Evolutionary conservation across 495 filamentous ascomycete species (phyloP).

Genomic region (Podospora fimiseda): DNA sequence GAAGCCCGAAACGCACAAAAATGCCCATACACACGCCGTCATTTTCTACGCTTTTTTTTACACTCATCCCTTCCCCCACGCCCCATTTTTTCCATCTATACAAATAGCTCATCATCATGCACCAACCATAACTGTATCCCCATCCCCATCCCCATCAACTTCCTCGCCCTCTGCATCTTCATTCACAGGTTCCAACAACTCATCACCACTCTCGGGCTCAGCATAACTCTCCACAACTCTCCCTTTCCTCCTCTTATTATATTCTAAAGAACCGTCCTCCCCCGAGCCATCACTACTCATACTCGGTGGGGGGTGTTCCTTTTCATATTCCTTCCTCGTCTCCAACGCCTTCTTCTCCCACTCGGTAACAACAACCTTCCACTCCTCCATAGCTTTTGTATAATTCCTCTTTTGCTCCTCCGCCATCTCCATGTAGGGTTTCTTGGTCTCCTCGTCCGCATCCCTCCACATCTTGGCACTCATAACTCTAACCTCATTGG

Average conservation of each 20-base stretch:
- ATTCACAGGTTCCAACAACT: constrained; percentile 22
- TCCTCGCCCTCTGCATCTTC: constrained; percentile 7
- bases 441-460: constrained; percentile 56
- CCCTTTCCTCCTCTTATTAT: constrained; percentile 19
- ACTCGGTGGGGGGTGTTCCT: constrained; percentile 42
- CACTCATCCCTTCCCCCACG: no score
- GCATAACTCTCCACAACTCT: constrained; percentile 35
- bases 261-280: neutral
- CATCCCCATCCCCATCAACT: neutral
- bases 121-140: no score
- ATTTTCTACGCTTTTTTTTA: no score
- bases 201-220: constrained; percentile 24
- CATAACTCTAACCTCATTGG: constrained; percentile 76
- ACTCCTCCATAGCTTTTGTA: constrained; percentile 50
- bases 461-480: constrained; percentile 87
- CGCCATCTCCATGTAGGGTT: constrained; percentile 68
- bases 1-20: no score
- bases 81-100: no score
- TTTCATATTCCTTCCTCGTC: constrained; percentile 58
- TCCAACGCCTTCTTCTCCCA: constrained; percentile 64
- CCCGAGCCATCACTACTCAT: neutral
- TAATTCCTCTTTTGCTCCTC: constrained; percentile 60
- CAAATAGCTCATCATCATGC: no score
- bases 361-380: constrained; percentile 49
- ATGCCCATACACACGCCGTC: no score